phyloP scores from a whole-genome alignment of 495 filamentous ascomycete genomes.

The Pseudomonodictys pantanalensis region DNA sequence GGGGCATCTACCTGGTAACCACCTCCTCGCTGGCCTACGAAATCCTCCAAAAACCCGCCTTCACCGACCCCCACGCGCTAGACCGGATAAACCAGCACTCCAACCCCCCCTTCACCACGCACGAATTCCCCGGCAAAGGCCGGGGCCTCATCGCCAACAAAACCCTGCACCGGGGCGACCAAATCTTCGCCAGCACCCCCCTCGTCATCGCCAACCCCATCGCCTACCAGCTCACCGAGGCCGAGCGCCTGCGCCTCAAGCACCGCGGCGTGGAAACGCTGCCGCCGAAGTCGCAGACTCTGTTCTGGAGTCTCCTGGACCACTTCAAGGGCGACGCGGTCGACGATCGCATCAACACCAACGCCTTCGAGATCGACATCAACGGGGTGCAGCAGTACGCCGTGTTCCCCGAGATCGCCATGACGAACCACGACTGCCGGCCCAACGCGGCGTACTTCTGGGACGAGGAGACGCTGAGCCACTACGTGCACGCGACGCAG shows the following conservation, averaged over 20 bases:
- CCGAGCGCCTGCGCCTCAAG: conserved; percentile 9
- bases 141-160: conserved; percentile 25
- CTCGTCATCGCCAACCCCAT: conserved; percentile 19
- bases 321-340: conserved; percentile 28
- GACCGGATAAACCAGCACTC: conserved; percentile 3
- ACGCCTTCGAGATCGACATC: conserved; percentile 29
- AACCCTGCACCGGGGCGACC: conserved; percentile 24
- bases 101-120: conserved; percentile 12
- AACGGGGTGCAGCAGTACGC: conserved; percentile 7
- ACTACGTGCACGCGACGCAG: conserved; percentile 27
- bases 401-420: conserved; percentile 26
- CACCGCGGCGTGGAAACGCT: conserved; percentile 17
- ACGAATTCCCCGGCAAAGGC: conserved; percentile 25
- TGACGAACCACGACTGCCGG: conserved; percentile 30
- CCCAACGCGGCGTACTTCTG: conserved; percentile 30
- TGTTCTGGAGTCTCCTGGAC: conserved; percentile 20
- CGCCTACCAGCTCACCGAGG: conserved; percentile 13
- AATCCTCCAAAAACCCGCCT: conserved; percentile 13
- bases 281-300: conserved; percentile 1
- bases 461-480: conserved; percentile 23
- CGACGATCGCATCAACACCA: conserved; percentile 30
- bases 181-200: conserved; percentile 25
- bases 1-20: conserved; percentile 20
- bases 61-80: conserved; percentile 3
- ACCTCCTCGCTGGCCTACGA: conserved; percentile 11